These are phyloP conservation scores for Grosmannia serpens DNA, from an alignment of 2,329 filamentous ascomycete species.

Conservation along the genomic window DNA sequence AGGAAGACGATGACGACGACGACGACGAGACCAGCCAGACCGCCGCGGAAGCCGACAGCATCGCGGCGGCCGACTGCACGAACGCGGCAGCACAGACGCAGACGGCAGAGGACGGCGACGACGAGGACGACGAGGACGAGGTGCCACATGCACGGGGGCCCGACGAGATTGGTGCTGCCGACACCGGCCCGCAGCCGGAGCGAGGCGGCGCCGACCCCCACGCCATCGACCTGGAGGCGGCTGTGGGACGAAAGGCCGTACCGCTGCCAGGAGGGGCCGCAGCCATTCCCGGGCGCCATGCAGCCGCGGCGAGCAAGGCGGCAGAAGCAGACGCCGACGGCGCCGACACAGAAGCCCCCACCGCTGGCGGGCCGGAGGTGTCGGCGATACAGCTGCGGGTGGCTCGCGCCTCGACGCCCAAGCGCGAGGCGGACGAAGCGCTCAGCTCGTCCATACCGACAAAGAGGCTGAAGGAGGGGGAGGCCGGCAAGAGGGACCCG, in stretches of 20 bases:
- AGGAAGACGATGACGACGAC: constrained; percentile 5
- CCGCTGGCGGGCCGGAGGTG: background rate
- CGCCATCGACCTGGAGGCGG: constrained; percentile 48
- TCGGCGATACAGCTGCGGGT: background rate
- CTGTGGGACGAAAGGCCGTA: constrained; percentile 40
- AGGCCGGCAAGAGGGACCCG: background rate
- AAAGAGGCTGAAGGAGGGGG: constrained; percentile 37
- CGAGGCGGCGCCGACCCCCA: constrained; percentile 22
- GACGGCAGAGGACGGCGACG: constrained; percentile 13
- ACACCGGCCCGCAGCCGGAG: constrained; percentile 62
- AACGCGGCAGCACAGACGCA: constrained; percentile 6
- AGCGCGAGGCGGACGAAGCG: constrained; percentile 41
- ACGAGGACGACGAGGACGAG: constrained; percentile 35
- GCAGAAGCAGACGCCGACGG: constrained; percentile 18
- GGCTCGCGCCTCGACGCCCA: constrained; percentile 24
- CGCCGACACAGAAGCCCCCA: background rate
- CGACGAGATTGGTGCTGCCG: constrained; percentile 71
- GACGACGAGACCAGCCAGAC: constrained; percentile 8
- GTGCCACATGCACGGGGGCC: constrained; percentile 77
- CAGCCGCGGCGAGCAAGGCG: constrained; percentile 11
- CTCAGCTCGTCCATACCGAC: constrained; percentile 21
- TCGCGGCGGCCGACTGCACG: constrained; percentile 8
- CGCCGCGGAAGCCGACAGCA: constrained; percentile 12
- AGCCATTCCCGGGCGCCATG: background rate
- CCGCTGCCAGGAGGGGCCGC: background rate